Evolutionary conservation across 208 protist species (phyloP).

Genomic region (Phytomonas sp.): DNA sequence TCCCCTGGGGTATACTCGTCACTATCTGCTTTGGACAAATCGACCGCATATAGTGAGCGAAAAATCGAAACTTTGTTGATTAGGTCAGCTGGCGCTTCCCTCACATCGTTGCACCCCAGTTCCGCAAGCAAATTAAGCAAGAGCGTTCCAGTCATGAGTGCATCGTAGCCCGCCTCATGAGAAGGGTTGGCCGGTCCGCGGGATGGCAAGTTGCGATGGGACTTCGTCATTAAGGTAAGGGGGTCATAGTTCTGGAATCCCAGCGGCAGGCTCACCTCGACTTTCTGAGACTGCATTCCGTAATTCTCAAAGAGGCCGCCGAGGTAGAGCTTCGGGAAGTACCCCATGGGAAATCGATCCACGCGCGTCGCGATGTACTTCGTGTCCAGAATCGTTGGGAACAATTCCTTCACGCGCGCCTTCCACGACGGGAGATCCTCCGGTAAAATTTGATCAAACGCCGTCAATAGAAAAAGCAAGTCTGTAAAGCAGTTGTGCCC

Average conservation of each 20-base stretch:
- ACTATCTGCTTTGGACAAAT: constrained; percentile 12
- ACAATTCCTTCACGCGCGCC: constrained; percentile 23
- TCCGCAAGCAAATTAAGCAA: constrained; percentile 60
- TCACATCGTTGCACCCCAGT: constrained; percentile 20
- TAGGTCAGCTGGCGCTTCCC: constrained; percentile 18
- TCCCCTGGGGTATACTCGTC: constrained; percentile 40
- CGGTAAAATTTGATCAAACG: constrained; percentile 39
- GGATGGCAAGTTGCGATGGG: neutral
- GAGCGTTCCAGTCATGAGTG: constrained; percentile 57
- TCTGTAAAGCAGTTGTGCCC: constrained; percentile 80
- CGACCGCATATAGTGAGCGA: constrained; percentile 45
- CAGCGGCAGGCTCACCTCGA: constrained; percentile 38
- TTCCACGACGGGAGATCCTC: constrained; percentile 37
- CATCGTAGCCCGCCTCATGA: constrained; percentile 73
- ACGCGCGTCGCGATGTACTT: constrained; percentile 35
- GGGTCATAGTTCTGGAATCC: constrained; percentile 59
- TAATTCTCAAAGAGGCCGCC: constrained; percentile 49
- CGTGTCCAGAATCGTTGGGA: constrained; percentile 67
- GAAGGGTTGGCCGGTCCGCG: constrained; percentile 7
- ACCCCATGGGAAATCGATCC: constrained; percentile 26
- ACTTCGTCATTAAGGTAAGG: constrained; percentile 20
- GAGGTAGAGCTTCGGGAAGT: constrained; percentile 35
- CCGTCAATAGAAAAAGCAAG: constrained; percentile 53
- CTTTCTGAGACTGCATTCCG: constrained; percentile 25
- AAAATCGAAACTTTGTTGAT: constrained; percentile 51